Conservation (phyloP, 2,329 filamentous ascomycete genomes). For the Pseudocercospora fijiensis region DNA sequence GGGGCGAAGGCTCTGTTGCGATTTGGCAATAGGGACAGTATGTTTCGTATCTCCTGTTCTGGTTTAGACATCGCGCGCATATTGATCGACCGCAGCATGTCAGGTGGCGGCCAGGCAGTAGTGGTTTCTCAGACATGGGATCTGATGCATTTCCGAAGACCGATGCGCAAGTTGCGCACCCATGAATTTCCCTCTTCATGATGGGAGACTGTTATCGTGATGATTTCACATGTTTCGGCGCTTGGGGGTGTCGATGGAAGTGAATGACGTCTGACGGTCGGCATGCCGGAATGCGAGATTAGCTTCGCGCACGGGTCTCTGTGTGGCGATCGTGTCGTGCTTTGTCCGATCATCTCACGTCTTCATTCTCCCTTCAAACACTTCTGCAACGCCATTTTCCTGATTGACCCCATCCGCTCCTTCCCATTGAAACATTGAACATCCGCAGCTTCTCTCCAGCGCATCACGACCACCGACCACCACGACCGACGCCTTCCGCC, state of each 20-base stretch:
- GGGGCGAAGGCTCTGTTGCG: slow-evolving; percentile 58
- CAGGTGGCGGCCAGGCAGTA: slow-evolving; percentile 60
- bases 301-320: neutral
- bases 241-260: neutral
- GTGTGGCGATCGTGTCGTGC: neutral
- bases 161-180: slow-evolving; percentile 38
- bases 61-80: slow-evolving; percentile 68
- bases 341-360: neutral
- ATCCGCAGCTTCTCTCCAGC: neutral
- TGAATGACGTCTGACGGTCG: neutral
- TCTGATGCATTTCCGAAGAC: slow-evolving; percentile 27
- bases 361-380: slow-evolving; percentile 4
- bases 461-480: neutral
- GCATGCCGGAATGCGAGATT: slow-evolving; percentile 2
- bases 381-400: neutral
- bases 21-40: slow-evolving; percentile 77
- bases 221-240: neutral
- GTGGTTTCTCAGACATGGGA: slow-evolving; percentile 56
- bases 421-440: slow-evolving; percentile 9
- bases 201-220: neutral
- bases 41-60: slow-evolving; percentile 62
- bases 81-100: slow-evolving; percentile 70
- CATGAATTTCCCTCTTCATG: slow-evolving; percentile 8
- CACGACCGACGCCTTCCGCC: neutral
- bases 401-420: slow-evolving; percentile 21